Evolutionary conservation across 192 early-diverging fungal species (phyloP), one percentile per base, ranked within the genome.

Genomic region (Lobulomyces angularis): DNA sequence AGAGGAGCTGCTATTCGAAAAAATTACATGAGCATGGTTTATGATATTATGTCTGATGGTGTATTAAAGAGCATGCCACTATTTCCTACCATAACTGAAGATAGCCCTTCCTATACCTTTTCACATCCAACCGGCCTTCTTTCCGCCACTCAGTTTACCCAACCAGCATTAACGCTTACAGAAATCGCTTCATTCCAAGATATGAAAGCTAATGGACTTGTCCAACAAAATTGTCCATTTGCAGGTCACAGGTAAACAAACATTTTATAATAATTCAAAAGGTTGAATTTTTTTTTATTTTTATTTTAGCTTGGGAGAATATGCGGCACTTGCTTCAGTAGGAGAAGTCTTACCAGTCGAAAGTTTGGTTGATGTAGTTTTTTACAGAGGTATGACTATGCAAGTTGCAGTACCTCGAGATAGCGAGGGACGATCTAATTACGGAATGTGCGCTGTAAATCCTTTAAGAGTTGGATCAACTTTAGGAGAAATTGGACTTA

Each of bases 331-430:
- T 27, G 79, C 86, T 16, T 69, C 90, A 26, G 80, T 95, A 39
- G 88, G 84, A 48, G 81, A 84, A 46, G 85, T 90, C 0, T 56
- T 95, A 21, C 73, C 82, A 12, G 70, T 90, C 40, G 84, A 91
- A 53, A 70, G 79, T 17, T 55, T 90, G 7, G 77, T 90, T 29
- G 89, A 93, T 48, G 81, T 96, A 17, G 84, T 86, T 17, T 93
- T 96, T 64, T 86, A 89, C 71, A 83, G 92, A 55, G 92, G 92
- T 50, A 86, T 90, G 84, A 90, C 88, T n/a, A 93, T 96, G 92
- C 92, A 93, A 70, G 66, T 81, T 28, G 83, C 87, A 14, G 92
- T 96, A 1, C 71, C 67, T 39, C 80, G 89, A 40, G 89, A 91
- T 41, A 53, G 56, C 0, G 23, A 64, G 17, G 72, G 83, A 27